Evolutionary conservation across 2,329 filamentous ascomycete species (phyloP).

Genomic region (Beauveria australis): DNA sequence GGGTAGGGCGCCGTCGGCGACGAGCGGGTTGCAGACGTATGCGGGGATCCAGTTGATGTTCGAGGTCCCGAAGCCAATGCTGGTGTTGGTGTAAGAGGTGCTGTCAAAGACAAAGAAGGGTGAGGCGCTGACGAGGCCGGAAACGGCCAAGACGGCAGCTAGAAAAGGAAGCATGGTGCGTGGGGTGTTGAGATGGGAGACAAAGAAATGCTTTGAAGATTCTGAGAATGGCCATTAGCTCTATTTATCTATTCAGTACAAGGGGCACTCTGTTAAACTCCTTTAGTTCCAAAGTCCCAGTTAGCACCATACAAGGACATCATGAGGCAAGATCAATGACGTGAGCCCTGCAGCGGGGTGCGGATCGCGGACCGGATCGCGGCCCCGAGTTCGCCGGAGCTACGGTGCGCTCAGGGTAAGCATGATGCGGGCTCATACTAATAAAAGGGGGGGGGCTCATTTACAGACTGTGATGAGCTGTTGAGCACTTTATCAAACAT

Average conservation of each 20-base stretch:
- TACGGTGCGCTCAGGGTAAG: background rate
- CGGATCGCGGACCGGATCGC: background rate
- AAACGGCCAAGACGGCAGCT: background rate
- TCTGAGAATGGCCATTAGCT: background rate
- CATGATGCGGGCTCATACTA: background rate
- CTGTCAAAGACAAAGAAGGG: conserved; percentile 10
- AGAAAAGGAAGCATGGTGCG: background rate
- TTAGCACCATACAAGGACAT: background rate
- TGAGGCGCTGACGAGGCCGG: background rate
- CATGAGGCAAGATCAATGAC: background rate
- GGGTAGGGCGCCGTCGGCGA: background rate
- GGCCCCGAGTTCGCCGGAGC: background rate
- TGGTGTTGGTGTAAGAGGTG: conserved; percentile 9
- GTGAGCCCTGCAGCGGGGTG: background rate
- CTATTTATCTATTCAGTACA: background rate
- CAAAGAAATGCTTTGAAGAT: background rate
- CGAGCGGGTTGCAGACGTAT: conserved; percentile 7
- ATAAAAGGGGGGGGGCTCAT: no score
- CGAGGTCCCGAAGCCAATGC: conserved; percentile 8
- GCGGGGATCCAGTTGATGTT: conserved; percentile 11
- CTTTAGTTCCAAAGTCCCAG: background rate
- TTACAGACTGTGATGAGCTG: background rate
- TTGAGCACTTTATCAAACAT: background rate
- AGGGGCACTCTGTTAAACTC: no score
- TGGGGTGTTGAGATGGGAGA: background rate